Conservation (phyloP, 2,329 filamentous ascomycete genomes). For the Escovopsis weberi region DNA sequence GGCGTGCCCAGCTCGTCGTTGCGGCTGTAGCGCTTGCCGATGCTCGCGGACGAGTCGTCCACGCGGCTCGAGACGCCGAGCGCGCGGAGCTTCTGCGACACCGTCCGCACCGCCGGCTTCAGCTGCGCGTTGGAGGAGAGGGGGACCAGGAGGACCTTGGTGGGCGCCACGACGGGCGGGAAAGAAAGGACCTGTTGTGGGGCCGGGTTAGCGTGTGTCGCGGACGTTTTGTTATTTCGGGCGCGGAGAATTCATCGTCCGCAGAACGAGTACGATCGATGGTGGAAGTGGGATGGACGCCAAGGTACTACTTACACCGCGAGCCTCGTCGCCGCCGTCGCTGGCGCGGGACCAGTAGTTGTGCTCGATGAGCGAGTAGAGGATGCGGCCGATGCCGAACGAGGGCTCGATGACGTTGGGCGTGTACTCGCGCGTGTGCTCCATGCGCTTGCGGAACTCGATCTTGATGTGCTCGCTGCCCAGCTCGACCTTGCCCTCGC, state of each 20-base stretch:
- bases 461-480: constrained; percentile 68
- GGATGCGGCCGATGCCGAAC: constrained; percentile 88
- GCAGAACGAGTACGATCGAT: no score
- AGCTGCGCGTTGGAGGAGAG: constrained; percentile 72
- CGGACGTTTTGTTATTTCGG: no score
- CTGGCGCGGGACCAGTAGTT: constrained; percentile 74
- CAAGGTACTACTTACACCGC: constrained; percentile 51
- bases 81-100: constrained; percentile 63
- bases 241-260: no score
- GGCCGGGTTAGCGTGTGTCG: background rate
- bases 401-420: constrained; percentile 96
- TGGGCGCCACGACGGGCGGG: constrained; percentile 62
- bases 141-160: constrained; percentile 85
- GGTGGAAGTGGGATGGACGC: no score
- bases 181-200: constrained; percentile 36
- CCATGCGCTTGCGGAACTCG: constrained; percentile 66
- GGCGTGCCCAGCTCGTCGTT: constrained; percentile 95
- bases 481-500: constrained; percentile 62
- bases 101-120: constrained; percentile 55
- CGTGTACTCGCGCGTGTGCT: constrained; percentile 80
- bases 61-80: constrained; percentile 70
- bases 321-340: constrained; percentile 53
- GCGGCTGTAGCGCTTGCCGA: constrained; percentile 86
- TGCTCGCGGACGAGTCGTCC: constrained; percentile 80
- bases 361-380: constrained; percentile 90